Percentiles rank a stretch among this genome's conserved stretches.
These are phyloP conservation scores for Aspergillus melleus DNA, from an alignment of 2,329 filamentous ascomycete species.

Conservation along the genomic window DNA sequence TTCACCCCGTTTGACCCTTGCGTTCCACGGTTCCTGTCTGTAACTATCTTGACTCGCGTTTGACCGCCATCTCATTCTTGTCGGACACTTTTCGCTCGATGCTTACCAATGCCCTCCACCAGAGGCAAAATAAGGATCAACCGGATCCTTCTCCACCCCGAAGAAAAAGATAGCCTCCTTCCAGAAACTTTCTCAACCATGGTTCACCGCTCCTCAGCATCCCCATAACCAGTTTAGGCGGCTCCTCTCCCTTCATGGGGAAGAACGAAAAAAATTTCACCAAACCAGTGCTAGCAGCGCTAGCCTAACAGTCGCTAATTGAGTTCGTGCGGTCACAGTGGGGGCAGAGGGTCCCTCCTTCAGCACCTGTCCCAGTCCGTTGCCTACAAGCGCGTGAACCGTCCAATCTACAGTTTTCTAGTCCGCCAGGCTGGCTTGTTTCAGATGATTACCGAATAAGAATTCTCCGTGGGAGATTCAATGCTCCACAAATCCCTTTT, in stretches of 20 bases:
- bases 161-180: conserved; percentile 12
- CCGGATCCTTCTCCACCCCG: conserved; percentile 13
- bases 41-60: neutral
- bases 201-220: conserved; percentile 18
- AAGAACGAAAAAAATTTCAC: neutral
- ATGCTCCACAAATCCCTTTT: neutral
- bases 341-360: neutral
- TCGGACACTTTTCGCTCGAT: neutral
- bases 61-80: neutral
- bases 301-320: neutral
- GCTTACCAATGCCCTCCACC: conserved; percentile 1
- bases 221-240: neutral
- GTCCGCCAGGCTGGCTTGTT: neutral
- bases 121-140: conserved; percentile 15
- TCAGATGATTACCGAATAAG: neutral
- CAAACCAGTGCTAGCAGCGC: neutral
- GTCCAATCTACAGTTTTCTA: neutral
- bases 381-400: neutral
- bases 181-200: conserved; percentile 18
- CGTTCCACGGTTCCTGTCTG: neutral
- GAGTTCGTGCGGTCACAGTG: neutral
- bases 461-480: neutral
- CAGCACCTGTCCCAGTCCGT: neutral
- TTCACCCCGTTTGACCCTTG: neutral
- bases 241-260: neutral